Conservation (phyloP, 2,329 filamentous ascomycete genomes). For the Penicillium oxalicum region DNA sequence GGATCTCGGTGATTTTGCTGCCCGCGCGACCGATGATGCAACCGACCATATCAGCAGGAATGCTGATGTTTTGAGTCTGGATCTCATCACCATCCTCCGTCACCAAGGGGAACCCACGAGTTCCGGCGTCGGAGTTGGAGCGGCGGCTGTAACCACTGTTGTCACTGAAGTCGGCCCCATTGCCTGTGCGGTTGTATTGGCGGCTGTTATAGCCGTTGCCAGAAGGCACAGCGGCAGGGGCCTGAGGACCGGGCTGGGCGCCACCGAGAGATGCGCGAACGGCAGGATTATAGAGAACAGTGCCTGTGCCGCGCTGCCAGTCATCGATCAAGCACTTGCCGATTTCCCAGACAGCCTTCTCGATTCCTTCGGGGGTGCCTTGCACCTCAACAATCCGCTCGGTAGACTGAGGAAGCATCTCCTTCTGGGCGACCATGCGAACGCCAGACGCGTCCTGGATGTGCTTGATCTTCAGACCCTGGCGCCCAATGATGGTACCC, state of each 20-base stretch:
- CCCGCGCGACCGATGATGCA: conserved; percentile 96
- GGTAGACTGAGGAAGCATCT: conserved; percentile 98
- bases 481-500: conserved; percentile 96
- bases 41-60: conserved; percentile 98
- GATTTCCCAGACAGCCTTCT: conserved; percentile 96
- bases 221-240: conserved; percentile 43
- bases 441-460: conserved; percentile 96
- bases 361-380: conserved; percentile 88
- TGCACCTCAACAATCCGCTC: conserved; percentile 97
- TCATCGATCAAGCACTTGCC: conserved; percentile 98
- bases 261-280: conserved; percentile 71
- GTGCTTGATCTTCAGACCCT: conserved; percentile 98
- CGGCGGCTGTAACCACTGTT: conserved; percentile 68
- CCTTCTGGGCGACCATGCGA: conserved; percentile 98
- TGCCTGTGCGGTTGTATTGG: conserved; percentile 85
- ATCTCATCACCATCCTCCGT: conserved; percentile 97
- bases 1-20: conserved; percentile 97
- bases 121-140: conserved; percentile 73
- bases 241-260: conserved; percentile 47
- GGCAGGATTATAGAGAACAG: conserved; percentile 93
- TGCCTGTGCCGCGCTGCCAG: conserved; percentile 94
- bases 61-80: conserved; percentile 98
- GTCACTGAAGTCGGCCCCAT: conserved; percentile 96
- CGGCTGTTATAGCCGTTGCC: conserved; percentile 54
- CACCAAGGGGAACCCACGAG: conserved; percentile 76